These are phyloP conservation scores for Aspergillus hiratsukae DNA, from an alignment of 2,329 filamentous ascomycete genomes.

Conservation along the genomic window DNA sequence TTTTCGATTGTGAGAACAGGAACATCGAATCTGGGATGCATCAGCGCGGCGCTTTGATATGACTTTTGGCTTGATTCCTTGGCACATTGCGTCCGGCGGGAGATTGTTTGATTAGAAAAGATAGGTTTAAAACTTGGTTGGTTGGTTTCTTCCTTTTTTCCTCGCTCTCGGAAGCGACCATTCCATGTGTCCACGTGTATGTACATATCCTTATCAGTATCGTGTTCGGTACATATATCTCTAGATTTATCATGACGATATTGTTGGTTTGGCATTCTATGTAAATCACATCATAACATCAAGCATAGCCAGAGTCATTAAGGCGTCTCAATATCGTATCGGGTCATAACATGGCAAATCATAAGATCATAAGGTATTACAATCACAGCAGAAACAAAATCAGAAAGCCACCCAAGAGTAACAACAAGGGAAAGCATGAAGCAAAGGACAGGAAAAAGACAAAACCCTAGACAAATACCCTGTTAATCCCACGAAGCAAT, in stretches of 20 bases:
- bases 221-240: neutral
- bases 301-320: neutral
- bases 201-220: conserved; percentile 8
- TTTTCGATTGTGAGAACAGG: conserved; percentile 1
- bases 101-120: conserved; percentile 7
- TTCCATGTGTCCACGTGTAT: conserved; percentile 9
- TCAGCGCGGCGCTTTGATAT: conserved; percentile 12
- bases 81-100: conserved; percentile 1
- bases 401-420: neutral
- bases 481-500: conserved; percentile 29
- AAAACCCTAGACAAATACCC: conserved; percentile 18
- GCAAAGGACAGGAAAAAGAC: neutral
- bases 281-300: neutral
- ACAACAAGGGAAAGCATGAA: neutral
- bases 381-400: neutral
- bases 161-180: neutral
- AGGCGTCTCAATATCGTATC: neutral
- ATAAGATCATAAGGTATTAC: neutral
- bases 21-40: conserved; percentile 11
- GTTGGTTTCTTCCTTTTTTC: neutral
- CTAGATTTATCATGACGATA: neutral
- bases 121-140: neutral
- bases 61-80: conserved; percentile 1
- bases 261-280: neutral
- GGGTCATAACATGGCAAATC: neutral